Base-by-base conservation (phyloP, 2,329 filamentous ascomycete species). In the Pyricularia sp. region DNA sequence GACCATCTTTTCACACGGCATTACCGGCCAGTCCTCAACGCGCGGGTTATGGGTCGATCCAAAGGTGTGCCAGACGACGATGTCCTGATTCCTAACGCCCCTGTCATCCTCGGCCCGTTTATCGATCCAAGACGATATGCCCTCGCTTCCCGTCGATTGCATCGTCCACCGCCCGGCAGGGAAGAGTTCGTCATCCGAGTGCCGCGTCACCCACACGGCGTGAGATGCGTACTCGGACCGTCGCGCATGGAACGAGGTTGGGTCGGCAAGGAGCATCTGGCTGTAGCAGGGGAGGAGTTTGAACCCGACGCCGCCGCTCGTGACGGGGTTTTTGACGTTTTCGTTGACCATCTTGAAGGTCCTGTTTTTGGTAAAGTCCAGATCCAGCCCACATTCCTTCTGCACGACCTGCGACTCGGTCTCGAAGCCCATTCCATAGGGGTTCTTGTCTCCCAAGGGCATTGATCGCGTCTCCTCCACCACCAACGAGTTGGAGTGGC, bases 21-120 rank as follows among this genome's bases (percentile, higher is more conserved):
- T 89, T 5, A 88, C 84, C 0, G 85, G 86, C 77, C 87, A 89
- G 70, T 89, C 86, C 68, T 89, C 86, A 12, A 83, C 79, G 0
- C 86, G 77, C 0, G 86, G 85, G 28, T 87, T 83, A 68, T 89
- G 86, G 40, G 87, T 88, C 30, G 87, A 81, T 22, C 86, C 78
- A 69, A 81, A 81, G 3, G 83, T 81, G 22, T 84, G 78, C 81
- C 82, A 86, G 4, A 86, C 73, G 1, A 86, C 82, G 55, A 84
- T 78, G 57, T 85, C 80, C 24, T 78, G 74, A 66, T 86, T 68
- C 62, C 75, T 68, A 75, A 72, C 80, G 24, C 73, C 9, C 4
- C 62, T n/a, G 24, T 28, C 30, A 22, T 59, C 55, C 6, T n/a
- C 30, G 69, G 64, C 73, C 69, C 53, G 70, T 72, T 62, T 70